These are phyloP conservation scores for Viola pubescens DNA, from an alignment of 441 rosid species.

Conservation along the genomic window DNA sequence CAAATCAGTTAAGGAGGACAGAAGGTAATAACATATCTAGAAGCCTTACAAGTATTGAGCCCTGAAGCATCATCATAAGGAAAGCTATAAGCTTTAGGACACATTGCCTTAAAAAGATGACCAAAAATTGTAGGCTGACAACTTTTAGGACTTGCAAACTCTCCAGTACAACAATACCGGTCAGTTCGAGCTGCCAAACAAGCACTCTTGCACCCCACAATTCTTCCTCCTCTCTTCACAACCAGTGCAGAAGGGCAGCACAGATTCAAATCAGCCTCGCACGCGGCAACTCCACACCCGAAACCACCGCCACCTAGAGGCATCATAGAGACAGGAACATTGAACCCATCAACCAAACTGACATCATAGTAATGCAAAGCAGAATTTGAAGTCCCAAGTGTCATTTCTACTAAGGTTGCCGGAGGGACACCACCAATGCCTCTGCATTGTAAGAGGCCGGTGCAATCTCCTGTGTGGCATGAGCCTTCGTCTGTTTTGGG, in stretches of 20 bases:
- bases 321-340: conserved; percentile 47
- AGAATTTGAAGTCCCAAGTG: conserved; percentile 39
- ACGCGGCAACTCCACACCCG: conserved; percentile 47
- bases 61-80: conserved; percentile 56
- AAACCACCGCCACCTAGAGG: conserved; percentile 46
- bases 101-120: conserved; percentile 49
- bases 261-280: conserved; percentile 46
- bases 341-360: conserved; percentile 64
- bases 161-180: conserved; percentile 56
- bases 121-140: conserved; percentile 51
- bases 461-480: conserved; percentile 54
- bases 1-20: conserved; percentile 39
- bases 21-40: conserved; percentile 51
- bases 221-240: conserved; percentile 35
- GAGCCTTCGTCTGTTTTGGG: conserved; percentile 27
- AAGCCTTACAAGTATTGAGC: conserved; percentile 48
- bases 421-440: conserved; percentile 57
- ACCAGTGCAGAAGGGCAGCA: conserved; percentile 46
- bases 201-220: conserved; percentile 66
- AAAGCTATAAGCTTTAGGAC: conserved; percentile 53
- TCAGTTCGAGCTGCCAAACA: conserved; percentile 52
- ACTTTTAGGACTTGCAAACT: conserved; percentile 34
- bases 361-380: conserved; percentile 56
- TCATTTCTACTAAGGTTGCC: conserved; percentile 57
- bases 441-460: conserved; percentile 35